Evolutionary conservation across 2,329 filamentous ascomycete species (phyloP).

Genomic region (Coleophoma eucalyptorum): DNA sequence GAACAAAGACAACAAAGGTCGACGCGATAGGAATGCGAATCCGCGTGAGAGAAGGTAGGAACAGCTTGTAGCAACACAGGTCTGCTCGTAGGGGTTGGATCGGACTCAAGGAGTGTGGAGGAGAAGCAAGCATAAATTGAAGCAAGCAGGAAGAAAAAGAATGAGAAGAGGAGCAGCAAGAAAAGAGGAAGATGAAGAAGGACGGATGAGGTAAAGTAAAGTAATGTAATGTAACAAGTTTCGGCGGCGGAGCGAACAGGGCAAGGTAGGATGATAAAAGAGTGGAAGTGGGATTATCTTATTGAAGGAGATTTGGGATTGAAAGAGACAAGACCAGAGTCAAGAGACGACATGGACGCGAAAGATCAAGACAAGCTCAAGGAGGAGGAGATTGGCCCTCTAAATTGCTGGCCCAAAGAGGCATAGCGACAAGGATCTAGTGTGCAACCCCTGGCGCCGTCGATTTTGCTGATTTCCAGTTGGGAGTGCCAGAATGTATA

Average conservation of each 20-base stretch:
- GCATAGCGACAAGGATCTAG: background rate
- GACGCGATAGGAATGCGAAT: slow-evolving; percentile 9
- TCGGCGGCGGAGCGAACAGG: no score
- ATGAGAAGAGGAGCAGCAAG: slow-evolving; percentile 3
- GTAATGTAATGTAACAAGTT: background rate
- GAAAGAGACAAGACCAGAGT: background rate
- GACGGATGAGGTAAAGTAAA: slow-evolving; percentile 4
- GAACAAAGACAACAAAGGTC: slow-evolving; percentile 30
- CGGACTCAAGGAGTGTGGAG: slow-evolving; percentile 6
- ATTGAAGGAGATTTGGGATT: no score
- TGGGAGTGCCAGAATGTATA: no score
- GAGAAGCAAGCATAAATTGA: slow-evolving; percentile 10
- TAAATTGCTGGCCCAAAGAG: background rate
- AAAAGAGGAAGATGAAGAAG: slow-evolving; percentile 1
- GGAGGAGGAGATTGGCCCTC: background rate
- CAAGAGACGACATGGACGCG: background rate
- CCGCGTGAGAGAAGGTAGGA: slow-evolving; percentile 5
- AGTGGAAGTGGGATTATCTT: no score
- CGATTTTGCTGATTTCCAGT: background rate
- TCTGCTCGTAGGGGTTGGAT: background rate
- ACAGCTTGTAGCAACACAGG: slow-evolving; percentile 9
- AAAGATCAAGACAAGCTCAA: background rate
- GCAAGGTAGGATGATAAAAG: no score
- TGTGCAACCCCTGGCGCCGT: background rate
- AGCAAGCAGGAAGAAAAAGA: slow-evolving; percentile 9